These are phyloP conservation scores for Litsea cubeba DNA, from an alignment of 164 flowering plant genomes.

Conservation along the genomic window DNA sequence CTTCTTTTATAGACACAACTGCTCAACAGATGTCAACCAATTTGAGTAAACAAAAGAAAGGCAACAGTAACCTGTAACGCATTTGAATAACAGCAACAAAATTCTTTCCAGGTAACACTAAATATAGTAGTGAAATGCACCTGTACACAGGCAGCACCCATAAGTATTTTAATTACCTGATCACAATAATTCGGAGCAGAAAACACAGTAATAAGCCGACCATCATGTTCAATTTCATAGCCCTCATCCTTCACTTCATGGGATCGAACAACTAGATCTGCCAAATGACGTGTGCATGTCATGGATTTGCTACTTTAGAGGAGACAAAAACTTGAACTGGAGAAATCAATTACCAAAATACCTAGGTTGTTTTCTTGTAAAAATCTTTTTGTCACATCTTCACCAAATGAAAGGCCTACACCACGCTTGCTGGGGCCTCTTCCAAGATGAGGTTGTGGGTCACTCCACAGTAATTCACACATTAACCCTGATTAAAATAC, in stretches of 20 bases:
- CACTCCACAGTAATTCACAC: slow-evolving; percentile 99
- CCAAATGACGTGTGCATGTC: slow-evolving; percentile 1
- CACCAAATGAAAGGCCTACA: slow-evolving; percentile 95
- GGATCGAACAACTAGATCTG: slow-evolving; percentile 89
- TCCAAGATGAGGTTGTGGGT: slow-evolving; percentile 91
- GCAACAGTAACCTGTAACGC: background rate
- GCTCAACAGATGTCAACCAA: background rate
- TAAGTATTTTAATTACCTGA: slow-evolving; percentile 53
- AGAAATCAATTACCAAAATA: slow-evolving; percentile 18
- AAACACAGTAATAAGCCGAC: slow-evolving; percentile 93
- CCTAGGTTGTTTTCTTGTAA: slow-evolving; percentile 85
- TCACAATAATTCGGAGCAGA: slow-evolving; percentile 99
- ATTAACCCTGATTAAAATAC: slow-evolving; percentile 60
- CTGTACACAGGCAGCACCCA: background rate
- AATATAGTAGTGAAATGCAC: no score
- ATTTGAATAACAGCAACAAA: background rate
- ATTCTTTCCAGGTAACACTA: background rate
- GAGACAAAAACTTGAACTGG: background rate
- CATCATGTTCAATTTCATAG: slow-evolving; percentile 93
- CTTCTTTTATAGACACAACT: no score
- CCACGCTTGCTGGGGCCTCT: slow-evolving; percentile 99
- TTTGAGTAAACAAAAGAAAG: background rate
- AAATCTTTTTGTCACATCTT: slow-evolving; percentile 87
- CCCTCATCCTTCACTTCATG: slow-evolving; percentile 99
- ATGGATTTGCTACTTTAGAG: background rate